Evolutionary conservation across 2,329 filamentous ascomycete genomes (phyloP).

Genomic region (Stagonosporopsis cucurbitacearum): DNA sequence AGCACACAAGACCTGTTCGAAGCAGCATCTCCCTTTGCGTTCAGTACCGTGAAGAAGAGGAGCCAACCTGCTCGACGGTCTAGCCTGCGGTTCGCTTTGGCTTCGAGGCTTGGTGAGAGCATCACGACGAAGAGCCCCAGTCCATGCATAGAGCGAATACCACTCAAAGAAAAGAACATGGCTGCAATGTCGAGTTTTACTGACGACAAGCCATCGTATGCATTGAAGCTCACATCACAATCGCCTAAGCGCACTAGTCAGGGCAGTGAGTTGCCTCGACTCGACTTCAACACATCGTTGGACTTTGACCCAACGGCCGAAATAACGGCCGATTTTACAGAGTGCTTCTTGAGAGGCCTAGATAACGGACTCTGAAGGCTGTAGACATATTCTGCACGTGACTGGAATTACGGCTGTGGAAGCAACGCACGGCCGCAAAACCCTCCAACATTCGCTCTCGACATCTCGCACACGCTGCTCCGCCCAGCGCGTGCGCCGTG

Average conservation of each 20-base stretch:
- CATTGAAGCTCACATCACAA: slow-evolving; percentile 1
- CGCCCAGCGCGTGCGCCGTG: background rate
- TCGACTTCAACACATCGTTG: slow-evolving; percentile 33
- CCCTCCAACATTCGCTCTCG: background rate
- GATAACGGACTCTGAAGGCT: slow-evolving; percentile 15
- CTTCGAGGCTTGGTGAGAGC: slow-evolving; percentile 20
- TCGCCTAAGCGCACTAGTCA: slow-evolving; percentile 5
- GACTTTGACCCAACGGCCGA: slow-evolving; percentile 31
- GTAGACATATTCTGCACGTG: too few species aligned
- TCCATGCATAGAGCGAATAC: slow-evolving; percentile 28
- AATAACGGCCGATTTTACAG: slow-evolving; percentile 35
- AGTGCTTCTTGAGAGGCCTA: slow-evolving; percentile 36
- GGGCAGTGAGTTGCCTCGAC: slow-evolving; percentile 26
- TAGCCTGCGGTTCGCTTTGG: slow-evolving; percentile 33
- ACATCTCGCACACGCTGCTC: background rate
- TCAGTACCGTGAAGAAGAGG: slow-evolving; percentile 53
- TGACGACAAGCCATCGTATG: slow-evolving; percentile 27
- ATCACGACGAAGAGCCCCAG: slow-evolving; percentile 31
- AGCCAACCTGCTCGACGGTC: slow-evolving; percentile 23
- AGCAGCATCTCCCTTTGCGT: slow-evolving; percentile 49
- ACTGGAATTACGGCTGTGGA: too few species aligned
- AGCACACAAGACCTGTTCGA: slow-evolving; percentile 56
- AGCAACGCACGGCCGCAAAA: background rate
- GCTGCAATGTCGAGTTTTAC: slow-evolving; percentile 20
- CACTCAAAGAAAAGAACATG: slow-evolving; percentile 39